Evolutionary conservation across 1,139 yeast genomes (phyloP), one percentile per base, ranked within the genome.

Genomic region (Saccharomyces hybrid): DNA sequence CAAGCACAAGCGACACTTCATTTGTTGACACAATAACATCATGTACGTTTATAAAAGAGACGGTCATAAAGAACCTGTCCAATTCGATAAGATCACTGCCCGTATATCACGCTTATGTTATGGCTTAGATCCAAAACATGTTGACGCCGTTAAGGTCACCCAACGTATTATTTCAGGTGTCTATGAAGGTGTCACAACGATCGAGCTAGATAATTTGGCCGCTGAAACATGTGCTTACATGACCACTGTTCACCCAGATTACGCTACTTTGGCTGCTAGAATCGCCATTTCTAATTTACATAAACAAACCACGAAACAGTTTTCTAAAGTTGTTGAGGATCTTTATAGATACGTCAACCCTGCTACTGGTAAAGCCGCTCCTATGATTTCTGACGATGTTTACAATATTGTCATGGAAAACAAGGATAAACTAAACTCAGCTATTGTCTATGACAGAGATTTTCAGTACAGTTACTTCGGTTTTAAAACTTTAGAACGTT

Each of bases 211-310:
- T 71, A 90, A 95, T 73, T 79, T 95, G 65, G 96, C 96, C 52
- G 96, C 97, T 47, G 99, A 93, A 74, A 90, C 98, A 46, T 95
- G 97, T 56, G 98, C 98, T 48, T 86, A 88, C 67, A 86, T 91
- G 96, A 88, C 97, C 59, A 93, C 98, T 19, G 82, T 86, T 58
- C 99, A 93, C 71, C 98, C 98, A 24, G 98, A 93, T 73, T 91
- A 93, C 66, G 96, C 97, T 50, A 83, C 83, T 48, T 79, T 93
- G 63, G 99, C 97, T 52, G 98, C 98, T 32, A 84, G 99, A 74
- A 84, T 93, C 59, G 96, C 96, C 42, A 87, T 91, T 52, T 85
- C 95, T 49, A 88, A 89, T 72, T 78, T 91, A 69, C 97, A 91
- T 77, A 90, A 88, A 73, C 96, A 88, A 55, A 88, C 97, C 57